Percentiles rank a stretch among this genome's conserved stretches.
phyloP scores from a whole-genome alignment of 2,329 filamentous ascomycete species.

The Fusarium napiforme region DNA sequence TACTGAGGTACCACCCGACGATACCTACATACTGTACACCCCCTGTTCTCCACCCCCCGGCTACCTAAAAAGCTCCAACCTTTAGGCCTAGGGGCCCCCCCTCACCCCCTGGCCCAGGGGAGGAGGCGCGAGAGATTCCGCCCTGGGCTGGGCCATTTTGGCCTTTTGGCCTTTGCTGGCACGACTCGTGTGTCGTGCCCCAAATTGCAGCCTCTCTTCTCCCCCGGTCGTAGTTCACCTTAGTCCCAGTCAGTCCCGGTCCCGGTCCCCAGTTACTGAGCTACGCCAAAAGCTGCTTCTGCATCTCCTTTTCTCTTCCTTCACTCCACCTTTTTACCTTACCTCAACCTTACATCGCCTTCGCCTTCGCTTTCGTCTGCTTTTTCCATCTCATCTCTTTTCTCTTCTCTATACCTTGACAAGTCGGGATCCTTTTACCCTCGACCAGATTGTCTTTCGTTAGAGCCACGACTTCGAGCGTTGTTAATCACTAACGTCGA shows the following conservation, averaged over 20 bases:
- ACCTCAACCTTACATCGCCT: slow-evolving; percentile 37
- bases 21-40: slow-evolving; percentile 3
- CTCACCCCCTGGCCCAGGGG: slow-evolving; percentile 45
- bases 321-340: slow-evolving; percentile 38
- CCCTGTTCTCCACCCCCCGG: slow-evolving; percentile 31
- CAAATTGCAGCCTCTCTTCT: slow-evolving; percentile 45
- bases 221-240: slow-evolving; percentile 20
- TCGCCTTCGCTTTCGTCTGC: slow-evolving; percentile 35
- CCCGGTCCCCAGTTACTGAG: slow-evolving; percentile 30
- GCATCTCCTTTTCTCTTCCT: slow-evolving; percentile 48
- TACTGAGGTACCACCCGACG: not conserved
- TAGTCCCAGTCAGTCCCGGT: not conserved
- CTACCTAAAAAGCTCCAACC: slow-evolving; percentile 22
- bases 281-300: slow-evolving; percentile 46
- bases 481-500: slow-evolving; percentile 32
- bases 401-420: slow-evolving; percentile 39
- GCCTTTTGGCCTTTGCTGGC: slow-evolving; percentile 45
- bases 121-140: slow-evolving; percentile 47
- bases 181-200: slow-evolving; percentile 48
- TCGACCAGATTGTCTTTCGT: slow-evolving; percentile 32
- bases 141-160: slow-evolving; percentile 45
- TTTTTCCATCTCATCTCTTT: slow-evolving; percentile 38
- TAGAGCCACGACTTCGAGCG: slow-evolving; percentile 33
- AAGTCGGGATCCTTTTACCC: slow-evolving; percentile 24
- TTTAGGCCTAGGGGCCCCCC: slow-evolving; percentile 26